phyloP scores from a whole-genome alignment of 805 yeast species.

The Starmerella khaoyaiensis region DNA sequence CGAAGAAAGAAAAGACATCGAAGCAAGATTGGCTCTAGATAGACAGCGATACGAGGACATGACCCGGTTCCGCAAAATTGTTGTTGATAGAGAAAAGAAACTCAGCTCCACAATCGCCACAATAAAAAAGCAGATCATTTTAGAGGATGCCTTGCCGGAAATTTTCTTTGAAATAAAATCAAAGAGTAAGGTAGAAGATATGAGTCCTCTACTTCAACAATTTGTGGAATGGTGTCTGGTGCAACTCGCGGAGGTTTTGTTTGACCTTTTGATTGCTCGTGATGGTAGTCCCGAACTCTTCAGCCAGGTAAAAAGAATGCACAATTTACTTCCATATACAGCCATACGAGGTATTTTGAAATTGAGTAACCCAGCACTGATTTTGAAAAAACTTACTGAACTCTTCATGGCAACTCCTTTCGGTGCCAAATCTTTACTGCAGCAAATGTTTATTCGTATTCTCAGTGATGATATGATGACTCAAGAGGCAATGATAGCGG shows the following conservation, averaged over 20 bases:
- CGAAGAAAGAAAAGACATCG: slow-evolving; percentile 43
- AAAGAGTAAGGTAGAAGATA: slow-evolving; percentile 38
- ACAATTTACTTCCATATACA: slow-evolving; percentile 66
- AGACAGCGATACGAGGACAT: slow-evolving; percentile 48
- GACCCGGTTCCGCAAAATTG: slow-evolving; percentile 57
- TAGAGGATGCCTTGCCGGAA: slow-evolving; percentile 42
- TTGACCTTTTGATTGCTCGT: slow-evolving; percentile 64
- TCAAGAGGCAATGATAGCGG: slow-evolving; percentile 41
- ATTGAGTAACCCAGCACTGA: slow-evolving; percentile 76
- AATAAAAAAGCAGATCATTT: slow-evolving; percentile 43
- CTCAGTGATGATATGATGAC: slow-evolving; percentile 62
- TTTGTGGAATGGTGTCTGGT: slow-evolving; percentile 74
- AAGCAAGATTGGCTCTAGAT: slow-evolving; percentile 49
- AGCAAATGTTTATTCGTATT: slow-evolving; percentile 58
- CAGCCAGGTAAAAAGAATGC: slow-evolving; percentile 56
- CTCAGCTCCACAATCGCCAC: slow-evolving; percentile 46
- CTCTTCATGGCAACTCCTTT: slow-evolving; percentile 69
- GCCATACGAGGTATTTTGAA: slow-evolving; percentile 63
- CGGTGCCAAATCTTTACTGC: slow-evolving; percentile 55
- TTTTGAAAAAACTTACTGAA: slow-evolving; percentile 68
- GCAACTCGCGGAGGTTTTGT: slow-evolving; percentile 72
- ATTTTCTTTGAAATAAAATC: slow-evolving; percentile 55
- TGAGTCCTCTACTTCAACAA: slow-evolving; percentile 54
- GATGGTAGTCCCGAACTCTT: slow-evolving; percentile 71
- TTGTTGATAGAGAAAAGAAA: slow-evolving; percentile 42